Evolutionary conservation across 2,329 filamentous ascomycete genomes (phyloP), one percentile per base, ranked within the genome.

Genomic region (Chlorencoelia australis): DNA sequence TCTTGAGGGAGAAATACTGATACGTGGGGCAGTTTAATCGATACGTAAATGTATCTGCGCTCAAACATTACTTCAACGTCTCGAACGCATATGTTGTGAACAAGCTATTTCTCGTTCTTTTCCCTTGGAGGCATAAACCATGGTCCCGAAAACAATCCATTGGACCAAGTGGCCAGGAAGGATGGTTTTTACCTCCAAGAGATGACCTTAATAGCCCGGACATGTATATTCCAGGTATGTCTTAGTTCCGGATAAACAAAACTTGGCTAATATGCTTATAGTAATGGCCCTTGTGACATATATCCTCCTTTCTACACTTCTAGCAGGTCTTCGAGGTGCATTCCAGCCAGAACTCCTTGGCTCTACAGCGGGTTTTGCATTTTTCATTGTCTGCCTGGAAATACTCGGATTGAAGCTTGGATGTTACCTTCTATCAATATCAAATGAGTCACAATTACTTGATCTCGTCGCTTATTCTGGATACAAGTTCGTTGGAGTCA

Each of bases 1-100:
- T n/a, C n/a, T 14, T 11, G 11, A 14, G 30, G 31, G 25, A 5
- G 29, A 17, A n/a, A 15, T 20, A 21, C 45, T 51, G 45, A 51
- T 30, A 15, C 20, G 25, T n/a, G 9, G 27, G 34, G 16, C 52
- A 83, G 79, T 67, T 84, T 52, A 81, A 79, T 52, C 75, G 78
- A 60, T 95, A 89, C 64, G 79, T 98, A 62, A 94, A 88, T 55
- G 82, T 96, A 51, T 81, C 82, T 10, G 85, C 86, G 13, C 72
- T 98, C 29, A 98, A 98, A 63, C 91, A 95, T 65, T 98, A 96
- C 71, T 98, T 98, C 68, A 95, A 96, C 64, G 91, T 98, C 46
- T 93, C 88, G 49, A 98, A 98, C 69, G 83, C 76, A 41, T 98
- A 98, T 63, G 91, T 98, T 57, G 70, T 93, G 57, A 86, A 81